phyloP scores from a whole-genome alignment of 2,329 filamentous ascomycete species.

The Phialophora expanda region DNA sequence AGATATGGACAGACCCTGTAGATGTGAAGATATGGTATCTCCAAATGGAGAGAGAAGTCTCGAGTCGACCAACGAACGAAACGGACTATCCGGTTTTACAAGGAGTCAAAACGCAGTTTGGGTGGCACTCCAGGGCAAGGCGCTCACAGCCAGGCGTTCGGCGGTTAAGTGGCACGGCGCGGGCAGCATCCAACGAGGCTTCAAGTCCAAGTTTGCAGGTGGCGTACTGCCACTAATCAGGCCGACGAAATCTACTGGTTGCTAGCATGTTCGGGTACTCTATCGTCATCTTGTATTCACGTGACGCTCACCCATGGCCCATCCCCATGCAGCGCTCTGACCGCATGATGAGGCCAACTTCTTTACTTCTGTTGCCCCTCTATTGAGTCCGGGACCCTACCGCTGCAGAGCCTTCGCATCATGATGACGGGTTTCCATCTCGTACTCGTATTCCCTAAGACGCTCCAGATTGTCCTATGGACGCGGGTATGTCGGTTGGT shows the following conservation, averaged over 20 bases:
- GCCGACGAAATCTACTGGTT: too few relatives aligned
- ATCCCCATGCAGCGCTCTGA: neutral
- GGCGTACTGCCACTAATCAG: neutral
- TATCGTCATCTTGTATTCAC: neutral
- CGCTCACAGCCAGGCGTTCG: neutral
- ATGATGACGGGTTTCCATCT: neutral
- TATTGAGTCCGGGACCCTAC: neutral
- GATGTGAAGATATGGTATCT: neutral
- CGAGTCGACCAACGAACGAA: slow-evolving; percentile 6
- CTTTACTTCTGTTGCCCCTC: neutral
- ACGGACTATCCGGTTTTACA: slow-evolving; percentile 5
- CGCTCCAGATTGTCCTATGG: neutral
- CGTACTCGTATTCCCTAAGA: neutral
- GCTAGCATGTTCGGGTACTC: neutral
- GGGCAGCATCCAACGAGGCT: neutral
- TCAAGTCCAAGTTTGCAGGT: neutral
- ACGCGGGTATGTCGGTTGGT: neutral
- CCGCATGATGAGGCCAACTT: neutral
- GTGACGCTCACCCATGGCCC: neutral
- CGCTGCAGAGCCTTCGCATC: neutral
- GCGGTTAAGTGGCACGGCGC: neutral
- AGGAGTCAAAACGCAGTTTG: slow-evolving; percentile 6
- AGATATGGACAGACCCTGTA: slow-evolving; percentile 1
- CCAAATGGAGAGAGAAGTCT: slow-evolving; percentile 1
- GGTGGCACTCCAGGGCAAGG: slow-evolving; percentile 2